Percentiles rank a stretch among this genome's conserved stretches.
phyloP scores from a whole-genome alignment of 192 early-diverging fungal species.

The Backusella sp. region DNA sequence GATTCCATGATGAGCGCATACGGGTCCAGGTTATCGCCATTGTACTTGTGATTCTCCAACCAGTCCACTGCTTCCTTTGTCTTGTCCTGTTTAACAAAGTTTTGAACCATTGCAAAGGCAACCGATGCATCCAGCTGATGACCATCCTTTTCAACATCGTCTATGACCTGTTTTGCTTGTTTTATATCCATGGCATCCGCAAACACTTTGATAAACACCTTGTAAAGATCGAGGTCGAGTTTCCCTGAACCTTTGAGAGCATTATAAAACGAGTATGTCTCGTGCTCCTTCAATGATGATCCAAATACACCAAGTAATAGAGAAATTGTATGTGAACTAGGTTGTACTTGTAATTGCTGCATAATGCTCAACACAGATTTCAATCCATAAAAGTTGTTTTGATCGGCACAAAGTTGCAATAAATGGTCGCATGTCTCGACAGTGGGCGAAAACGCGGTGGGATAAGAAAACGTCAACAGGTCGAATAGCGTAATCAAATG shows the following conservation, averaged over 20 bases:
- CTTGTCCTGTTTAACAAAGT: neutral
- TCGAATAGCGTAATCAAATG: neutral
- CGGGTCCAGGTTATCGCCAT: neutral
- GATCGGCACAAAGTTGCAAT: neutral
- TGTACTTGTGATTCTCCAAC: neutral
- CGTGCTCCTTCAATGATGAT: neutral
- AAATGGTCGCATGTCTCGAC: neutral
- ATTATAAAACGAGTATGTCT: neutral
- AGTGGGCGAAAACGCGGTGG: neutral
- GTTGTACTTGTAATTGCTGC: neutral
- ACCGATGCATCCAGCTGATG: neutral
- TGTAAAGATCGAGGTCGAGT: constrained; percentile 6
- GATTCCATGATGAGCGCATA: constrained; percentile 11
- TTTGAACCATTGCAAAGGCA: neutral
- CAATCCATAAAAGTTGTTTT: constrained; percentile 1
- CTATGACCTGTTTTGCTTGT: neutral
- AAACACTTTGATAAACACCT: neutral
- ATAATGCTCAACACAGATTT: neutral
- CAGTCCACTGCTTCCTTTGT: neutral
- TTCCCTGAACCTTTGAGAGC: neutral
- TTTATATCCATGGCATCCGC: neutral
- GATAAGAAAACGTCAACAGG: neutral
- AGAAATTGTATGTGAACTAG: neutral
- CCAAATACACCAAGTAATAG: constrained; percentile 1
- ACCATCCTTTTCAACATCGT: neutral